These are phyloP conservation scores for Pleurotus pulmonarius DNA, from an alignment of 768 basidiomycete species.

Conservation along the genomic window DNA sequence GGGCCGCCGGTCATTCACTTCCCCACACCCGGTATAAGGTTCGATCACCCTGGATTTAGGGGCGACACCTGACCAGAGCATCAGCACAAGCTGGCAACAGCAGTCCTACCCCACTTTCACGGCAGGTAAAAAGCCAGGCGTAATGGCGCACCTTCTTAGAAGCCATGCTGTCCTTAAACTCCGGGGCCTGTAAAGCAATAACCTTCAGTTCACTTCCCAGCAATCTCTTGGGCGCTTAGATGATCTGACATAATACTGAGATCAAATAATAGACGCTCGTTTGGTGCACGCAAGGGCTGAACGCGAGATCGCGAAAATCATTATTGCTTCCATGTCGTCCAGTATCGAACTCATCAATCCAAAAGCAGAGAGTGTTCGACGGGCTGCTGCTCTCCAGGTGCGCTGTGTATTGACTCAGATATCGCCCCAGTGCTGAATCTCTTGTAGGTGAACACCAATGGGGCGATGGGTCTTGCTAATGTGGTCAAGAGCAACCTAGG, in stretches of 20 bases:
- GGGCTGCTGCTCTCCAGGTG: conserved; percentile 91
- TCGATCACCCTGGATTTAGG: background rate
- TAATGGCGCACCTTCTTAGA: too few species aligned
- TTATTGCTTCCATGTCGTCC: conserved; percentile 44
- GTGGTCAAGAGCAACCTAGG: conserved; percentile 98
- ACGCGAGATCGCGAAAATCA: background rate
- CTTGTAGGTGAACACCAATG: conserved; percentile 80
- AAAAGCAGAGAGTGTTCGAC: conserved; percentile 88
- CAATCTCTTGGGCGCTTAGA: too few species aligned
- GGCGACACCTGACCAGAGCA: too few species aligned
- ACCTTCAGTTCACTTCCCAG: too few species aligned
- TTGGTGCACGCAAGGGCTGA: too few species aligned
- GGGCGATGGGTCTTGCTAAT: conserved; percentile 94
- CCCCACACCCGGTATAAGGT: background rate
- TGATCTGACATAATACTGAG: too few species aligned
- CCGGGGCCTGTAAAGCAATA: too few species aligned
- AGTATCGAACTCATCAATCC: conserved; percentile 96
- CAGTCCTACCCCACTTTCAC: too few species aligned
- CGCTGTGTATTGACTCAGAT: background rate
- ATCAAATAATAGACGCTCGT: too few species aligned
- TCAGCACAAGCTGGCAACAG: too few species aligned
- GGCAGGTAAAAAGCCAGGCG: too few species aligned
- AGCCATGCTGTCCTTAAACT: too few species aligned
- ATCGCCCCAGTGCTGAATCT: conserved; percentile 9
- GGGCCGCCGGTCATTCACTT: background rate